Evolutionary conservation across 2,329 filamentous ascomycete genomes (phyloP).

Genomic region (Fusarium beomiforme): DNA sequence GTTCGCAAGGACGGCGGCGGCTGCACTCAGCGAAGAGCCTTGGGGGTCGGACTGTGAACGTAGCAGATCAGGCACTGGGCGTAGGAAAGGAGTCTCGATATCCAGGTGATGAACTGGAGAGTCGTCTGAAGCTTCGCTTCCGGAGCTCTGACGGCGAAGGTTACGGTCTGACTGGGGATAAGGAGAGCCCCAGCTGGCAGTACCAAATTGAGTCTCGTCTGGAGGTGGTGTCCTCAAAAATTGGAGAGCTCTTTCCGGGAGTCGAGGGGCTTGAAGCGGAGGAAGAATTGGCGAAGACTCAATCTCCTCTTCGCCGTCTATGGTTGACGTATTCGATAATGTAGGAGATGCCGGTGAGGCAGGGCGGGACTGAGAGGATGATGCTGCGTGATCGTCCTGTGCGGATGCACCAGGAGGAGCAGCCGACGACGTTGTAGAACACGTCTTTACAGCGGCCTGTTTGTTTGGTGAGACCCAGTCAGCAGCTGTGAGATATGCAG

Average conservation of each 20-base stretch:
- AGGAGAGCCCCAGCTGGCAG: slow-evolving; percentile 91
- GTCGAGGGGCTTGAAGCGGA: slow-evolving; percentile 66
- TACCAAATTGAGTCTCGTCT: slow-evolving; percentile 63
- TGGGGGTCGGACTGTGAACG: slow-evolving; percentile 44
- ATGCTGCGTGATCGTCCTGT: slow-evolving; percentile 63
- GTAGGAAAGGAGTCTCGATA: slow-evolving; percentile 70
- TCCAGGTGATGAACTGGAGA: slow-evolving; percentile 69
- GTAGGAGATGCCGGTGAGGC: slow-evolving; percentile 64
- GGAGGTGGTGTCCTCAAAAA: slow-evolving; percentile 65
- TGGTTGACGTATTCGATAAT: slow-evolving; percentile 70
- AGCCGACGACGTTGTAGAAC: slow-evolving; percentile 60
- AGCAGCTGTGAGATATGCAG: slow-evolving; percentile 39
- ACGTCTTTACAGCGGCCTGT: slow-evolving; percentile 63
- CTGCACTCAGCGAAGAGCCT: slow-evolving; percentile 57
- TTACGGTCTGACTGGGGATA: slow-evolving; percentile 74
- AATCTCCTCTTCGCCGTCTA: slow-evolving; percentile 64
- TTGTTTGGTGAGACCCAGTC: slow-evolving; percentile 32
- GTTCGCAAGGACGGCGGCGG: slow-evolving; percentile 71
- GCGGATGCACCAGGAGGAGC: slow-evolving; percentile 68
- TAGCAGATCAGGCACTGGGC: slow-evolving; percentile 61
- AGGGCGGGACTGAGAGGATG: slow-evolving; percentile 47
- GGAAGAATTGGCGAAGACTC: slow-evolving; percentile 68
- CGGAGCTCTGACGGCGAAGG: slow-evolving; percentile 62
- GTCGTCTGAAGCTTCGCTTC: slow-evolving; percentile 69
- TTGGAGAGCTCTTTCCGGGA: slow-evolving; percentile 65